phyloP scores from a whole-genome alignment of 73 alveolate genomes.

The Urostyla sp. region DNA sequence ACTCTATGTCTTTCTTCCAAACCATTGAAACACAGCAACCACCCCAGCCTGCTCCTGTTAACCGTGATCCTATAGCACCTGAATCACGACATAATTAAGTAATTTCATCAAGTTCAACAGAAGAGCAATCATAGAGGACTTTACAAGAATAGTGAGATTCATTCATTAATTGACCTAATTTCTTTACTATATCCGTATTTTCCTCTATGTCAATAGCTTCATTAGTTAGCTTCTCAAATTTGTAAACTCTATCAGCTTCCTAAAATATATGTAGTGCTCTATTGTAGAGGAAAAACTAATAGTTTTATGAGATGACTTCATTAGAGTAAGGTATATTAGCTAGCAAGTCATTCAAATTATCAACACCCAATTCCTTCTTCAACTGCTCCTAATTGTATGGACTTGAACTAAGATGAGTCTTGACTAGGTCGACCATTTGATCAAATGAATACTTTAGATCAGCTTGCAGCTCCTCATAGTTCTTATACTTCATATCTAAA shows the following conservation, averaged over 20 bases:
- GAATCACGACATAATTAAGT: slow-evolving; percentile 72
- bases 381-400: slow-evolving; percentile 62
- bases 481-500: not conserved
- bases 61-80: slow-evolving; percentile 93
- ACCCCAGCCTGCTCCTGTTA: slow-evolving; percentile 98
- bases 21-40: slow-evolving; percentile 93
- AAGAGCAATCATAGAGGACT: slow-evolving; percentile 85
- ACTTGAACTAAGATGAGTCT: slow-evolving; percentile 52
- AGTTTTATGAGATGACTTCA: slow-evolving; percentile 69
- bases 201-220: slow-evolving; percentile 53
- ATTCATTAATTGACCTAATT: slow-evolving; percentile 88
- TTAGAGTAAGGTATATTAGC: slow-evolving; percentile 73
- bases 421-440: slow-evolving; percentile 71
- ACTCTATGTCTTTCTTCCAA: slow-evolving; percentile 51
- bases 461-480: slow-evolving; percentile 60
- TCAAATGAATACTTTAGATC: slow-evolving; percentile 61
- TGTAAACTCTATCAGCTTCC: slow-evolving; percentile 84
- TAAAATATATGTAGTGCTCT: slow-evolving; percentile 82
- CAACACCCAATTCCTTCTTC: slow-evolving; percentile 60
- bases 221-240: slow-evolving; percentile 73
- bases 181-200: slow-evolving; percentile 58
- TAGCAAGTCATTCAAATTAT: slow-evolving; percentile 50
- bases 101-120: slow-evolving; percentile 86
- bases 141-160: slow-evolving; percentile 82
- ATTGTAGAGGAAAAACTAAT: slow-evolving; percentile 66